phyloP scores from a whole-genome alignment of 371 early-diverging fungal genomes.

The Dentiscutata heterogama region DNA sequence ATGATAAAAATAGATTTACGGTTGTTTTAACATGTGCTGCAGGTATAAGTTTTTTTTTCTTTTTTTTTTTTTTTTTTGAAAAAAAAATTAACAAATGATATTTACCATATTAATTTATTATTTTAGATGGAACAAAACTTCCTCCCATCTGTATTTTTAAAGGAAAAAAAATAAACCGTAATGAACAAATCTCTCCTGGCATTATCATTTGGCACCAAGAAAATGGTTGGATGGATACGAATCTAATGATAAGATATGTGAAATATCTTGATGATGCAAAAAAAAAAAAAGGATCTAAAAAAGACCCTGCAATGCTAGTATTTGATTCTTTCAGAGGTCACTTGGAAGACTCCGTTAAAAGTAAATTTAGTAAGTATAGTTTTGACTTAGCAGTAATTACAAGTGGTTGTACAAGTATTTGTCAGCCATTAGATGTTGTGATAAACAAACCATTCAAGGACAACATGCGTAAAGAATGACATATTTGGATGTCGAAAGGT shows the following conservation, averaged over 20 bases:
- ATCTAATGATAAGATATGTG: slow-evolving; percentile 13
- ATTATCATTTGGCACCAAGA: slow-evolving; percentile 26
- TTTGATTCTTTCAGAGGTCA: slow-evolving; percentile 13
- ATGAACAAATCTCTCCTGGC: neutral
- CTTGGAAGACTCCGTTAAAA: slow-evolving; percentile 17
- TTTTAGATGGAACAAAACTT: slow-evolving; percentile 20
- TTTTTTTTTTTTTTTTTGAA: no score
- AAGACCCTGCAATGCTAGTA: neutral
- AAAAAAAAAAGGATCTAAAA: neutral
- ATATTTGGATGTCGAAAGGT: slow-evolving; percentile 8
- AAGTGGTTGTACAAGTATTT: slow-evolving; percentile 14
- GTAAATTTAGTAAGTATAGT: neutral
- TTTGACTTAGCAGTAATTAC: slow-evolving; percentile 8
- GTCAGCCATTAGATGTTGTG: slow-evolving; percentile 1
- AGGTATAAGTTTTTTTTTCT: slow-evolving; percentile 5
- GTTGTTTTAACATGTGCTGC: slow-evolving; percentile 15
- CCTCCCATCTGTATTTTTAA: slow-evolving; percentile 17
- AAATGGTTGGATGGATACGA: slow-evolving; percentile 8
- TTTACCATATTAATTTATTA: neutral
- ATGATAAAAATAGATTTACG: slow-evolving; percentile 20
- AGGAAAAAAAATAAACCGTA: neutral
- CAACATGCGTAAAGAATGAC: slow-evolving; percentile 15
- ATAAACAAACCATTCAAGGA: slow-evolving; percentile 32
- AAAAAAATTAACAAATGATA: neutral
- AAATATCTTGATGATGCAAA: neutral